Evolutionary conservation across 2,329 filamentous ascomycete genomes (phyloP).

Genomic region (Neofusicoccum kwambonambiense): DNA sequence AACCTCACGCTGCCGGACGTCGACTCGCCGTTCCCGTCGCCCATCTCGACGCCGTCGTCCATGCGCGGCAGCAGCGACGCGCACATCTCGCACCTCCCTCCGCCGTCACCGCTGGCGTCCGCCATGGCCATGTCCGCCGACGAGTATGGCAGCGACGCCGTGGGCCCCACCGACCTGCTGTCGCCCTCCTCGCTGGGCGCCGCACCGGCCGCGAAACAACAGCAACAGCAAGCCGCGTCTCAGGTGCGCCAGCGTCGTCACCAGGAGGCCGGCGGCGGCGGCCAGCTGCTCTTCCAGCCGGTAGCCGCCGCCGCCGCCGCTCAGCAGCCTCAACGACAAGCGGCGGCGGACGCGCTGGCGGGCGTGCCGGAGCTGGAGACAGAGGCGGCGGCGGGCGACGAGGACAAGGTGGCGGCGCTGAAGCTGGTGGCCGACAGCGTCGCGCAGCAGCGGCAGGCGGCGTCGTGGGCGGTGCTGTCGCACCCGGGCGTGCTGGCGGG

Average conservation of each 20-base stretch:
- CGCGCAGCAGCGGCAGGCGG: conserved; percentile 74
- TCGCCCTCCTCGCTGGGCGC: conserved; percentile 3
- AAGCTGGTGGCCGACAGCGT: conserved; percentile 77
- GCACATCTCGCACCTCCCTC: conserved; percentile 42
- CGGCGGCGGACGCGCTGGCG: conserved; percentile 37
- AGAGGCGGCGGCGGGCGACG: conserved; percentile 48
- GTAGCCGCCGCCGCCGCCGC: not conserved
- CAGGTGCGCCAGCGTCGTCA: conserved; percentile 23
- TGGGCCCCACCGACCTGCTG: conserved; percentile 8
- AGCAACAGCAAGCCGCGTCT: conserved; percentile 1
- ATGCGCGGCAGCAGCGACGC: conserved; percentile 39
- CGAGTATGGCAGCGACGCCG: conserved; percentile 23
- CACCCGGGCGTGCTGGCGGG: conserved; percentile 30
- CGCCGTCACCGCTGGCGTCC: conserved; percentile 33
- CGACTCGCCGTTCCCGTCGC: conserved; percentile 56
- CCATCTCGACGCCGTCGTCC: conserved; percentile 64
- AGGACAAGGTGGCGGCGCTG: conserved; percentile 67
- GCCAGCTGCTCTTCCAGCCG: no score
- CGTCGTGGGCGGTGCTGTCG: conserved; percentile 56
- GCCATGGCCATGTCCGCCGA: conserved; percentile 32
- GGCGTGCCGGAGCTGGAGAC: conserved; percentile 65
- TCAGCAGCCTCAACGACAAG: conserved; percentile 21
- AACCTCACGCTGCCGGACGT: conserved; percentile 67
- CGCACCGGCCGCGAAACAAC: not conserved
- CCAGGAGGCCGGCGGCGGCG: conserved; percentile 20